Base-by-base conservation (phyloP, 176 grass and related monocot genomes). In the Carex littledalei region DNA sequence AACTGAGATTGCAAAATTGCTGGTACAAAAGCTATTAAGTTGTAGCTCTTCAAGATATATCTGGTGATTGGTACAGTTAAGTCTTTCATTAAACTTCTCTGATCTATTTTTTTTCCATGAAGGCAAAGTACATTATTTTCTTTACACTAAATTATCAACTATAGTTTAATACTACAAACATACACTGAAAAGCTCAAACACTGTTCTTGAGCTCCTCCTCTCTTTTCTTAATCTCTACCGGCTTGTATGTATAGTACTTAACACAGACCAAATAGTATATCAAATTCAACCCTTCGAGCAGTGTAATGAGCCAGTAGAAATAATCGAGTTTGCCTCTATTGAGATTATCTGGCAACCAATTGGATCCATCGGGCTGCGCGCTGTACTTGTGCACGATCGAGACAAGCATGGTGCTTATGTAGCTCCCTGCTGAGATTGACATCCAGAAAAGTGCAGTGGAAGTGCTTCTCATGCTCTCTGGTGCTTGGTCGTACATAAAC, bases 401-500 rank as follows among this genome's bases (percentile, higher is more conserved):
- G 70, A 97, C 87, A 15, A 97, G 85, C 84, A 86, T 17, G n/a
- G 90, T 92, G 87, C 94, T 97, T 1, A 78, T 80, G 78, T 97
- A 97, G 85, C 86, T 94, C 18, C 94, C 94, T 65, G 89, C 80
- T 45, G 94, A 92, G 67, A 97, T 97, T 85, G 91, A 86, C 50
- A 90, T 80, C 91, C 91, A 97, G 86, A 89, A 97, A 5, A 97
- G 83, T 37, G 91, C 94, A 12, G 85, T 88, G 0, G 94, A 68
- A 15, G 83, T 94, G 88, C 94, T 97, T 22, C 90, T 86, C 94
- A 97, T 94, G 88, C 94, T 97, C 91, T 97, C 94, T 0, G 90
- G 91, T 58, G 91, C 85, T 86, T 94, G 94, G 88, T 97, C 91
- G 39, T 97, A 90, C 85, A 97, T 88, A 85, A 97, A 97, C 91